phyloP scores from a whole-genome alignment of 106 monocot species.

The Platanthera guangdongensis region DNA sequence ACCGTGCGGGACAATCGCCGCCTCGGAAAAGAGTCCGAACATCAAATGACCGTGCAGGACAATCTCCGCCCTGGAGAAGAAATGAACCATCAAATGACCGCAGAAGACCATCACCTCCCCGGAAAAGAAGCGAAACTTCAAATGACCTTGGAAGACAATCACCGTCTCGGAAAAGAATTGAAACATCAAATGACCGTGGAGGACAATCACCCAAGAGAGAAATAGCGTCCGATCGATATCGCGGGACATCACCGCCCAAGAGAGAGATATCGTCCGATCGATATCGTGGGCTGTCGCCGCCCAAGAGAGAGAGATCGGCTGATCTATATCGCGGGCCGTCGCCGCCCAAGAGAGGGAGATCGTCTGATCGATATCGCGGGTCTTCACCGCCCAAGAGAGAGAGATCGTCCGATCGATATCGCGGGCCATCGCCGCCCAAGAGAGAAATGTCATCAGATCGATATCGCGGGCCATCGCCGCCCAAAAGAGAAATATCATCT shows the following conservation, averaged over 20 bases:
- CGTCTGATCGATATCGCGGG: no score
- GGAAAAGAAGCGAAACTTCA: constrained; percentile 2
- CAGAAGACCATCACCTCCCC: constrained; percentile 1
- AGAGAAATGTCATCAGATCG: constrained; percentile 4
- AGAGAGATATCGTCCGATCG: no score
- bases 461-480: not conserved
- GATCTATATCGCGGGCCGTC: not conserved
- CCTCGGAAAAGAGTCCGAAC: no score
- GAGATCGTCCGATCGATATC: not conserved
- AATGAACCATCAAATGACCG: not conserved
- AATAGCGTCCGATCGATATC: not conserved
- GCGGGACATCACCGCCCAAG: not conserved
- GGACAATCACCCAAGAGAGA: constrained; percentile 5
- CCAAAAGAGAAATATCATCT: constrained; percentile 5
- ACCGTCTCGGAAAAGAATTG: not conserved
- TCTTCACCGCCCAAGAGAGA: not conserved
- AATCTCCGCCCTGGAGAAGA: not conserved
- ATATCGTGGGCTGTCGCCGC: no score
- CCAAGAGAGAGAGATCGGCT: constrained; percentile 6
- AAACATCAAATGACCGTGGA: not conserved
- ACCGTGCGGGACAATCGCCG: not conserved
- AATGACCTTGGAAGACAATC: not conserved
- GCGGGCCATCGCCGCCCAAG: not conserved
- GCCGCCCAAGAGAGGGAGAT: not conserved
- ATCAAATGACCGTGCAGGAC: no score